phyloP scores from a whole-genome alignment of 73 alveolate genomes.

The Tetrahymena elliotti region DNA sequence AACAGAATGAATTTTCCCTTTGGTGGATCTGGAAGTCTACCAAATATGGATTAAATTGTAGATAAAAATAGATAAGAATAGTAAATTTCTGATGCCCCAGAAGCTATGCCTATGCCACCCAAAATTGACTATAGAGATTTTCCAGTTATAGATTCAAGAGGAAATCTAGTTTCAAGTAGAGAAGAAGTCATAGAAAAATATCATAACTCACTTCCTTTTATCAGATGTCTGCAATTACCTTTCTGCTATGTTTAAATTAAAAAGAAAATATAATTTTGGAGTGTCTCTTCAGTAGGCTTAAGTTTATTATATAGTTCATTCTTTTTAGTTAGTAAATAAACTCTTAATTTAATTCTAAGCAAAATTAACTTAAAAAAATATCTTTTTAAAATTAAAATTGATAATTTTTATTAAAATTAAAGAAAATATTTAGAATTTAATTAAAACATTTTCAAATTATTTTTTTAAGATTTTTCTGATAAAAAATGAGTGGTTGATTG shows the following conservation, averaged over 20 bases:
- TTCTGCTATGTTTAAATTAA: background rate
- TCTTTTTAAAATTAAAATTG: too few relatives aligned
- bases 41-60: background rate
- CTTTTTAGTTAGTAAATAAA: background rate
- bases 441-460: too few relatives aligned
- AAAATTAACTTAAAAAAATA: too few relatives aligned
- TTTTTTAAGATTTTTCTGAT: too few relatives aligned
- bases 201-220: background rate
- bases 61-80: background rate
- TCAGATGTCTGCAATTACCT: background rate
- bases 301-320: background rate
- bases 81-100: background rate
- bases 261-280: background rate
- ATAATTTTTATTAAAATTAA: too few relatives aligned
- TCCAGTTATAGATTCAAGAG: background rate
- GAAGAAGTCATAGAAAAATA: background rate
- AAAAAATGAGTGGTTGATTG: too few relatives aligned
- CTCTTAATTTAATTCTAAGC: background rate
- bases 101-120: background rate
- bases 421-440: too few relatives aligned
- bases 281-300: background rate
- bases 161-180: background rate
- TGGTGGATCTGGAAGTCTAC: background rate
- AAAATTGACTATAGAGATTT: background rate
- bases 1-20: background rate